phyloP scores from a whole-genome alignment of 169 alveolate genomes.

The Theileria parva region DNA sequence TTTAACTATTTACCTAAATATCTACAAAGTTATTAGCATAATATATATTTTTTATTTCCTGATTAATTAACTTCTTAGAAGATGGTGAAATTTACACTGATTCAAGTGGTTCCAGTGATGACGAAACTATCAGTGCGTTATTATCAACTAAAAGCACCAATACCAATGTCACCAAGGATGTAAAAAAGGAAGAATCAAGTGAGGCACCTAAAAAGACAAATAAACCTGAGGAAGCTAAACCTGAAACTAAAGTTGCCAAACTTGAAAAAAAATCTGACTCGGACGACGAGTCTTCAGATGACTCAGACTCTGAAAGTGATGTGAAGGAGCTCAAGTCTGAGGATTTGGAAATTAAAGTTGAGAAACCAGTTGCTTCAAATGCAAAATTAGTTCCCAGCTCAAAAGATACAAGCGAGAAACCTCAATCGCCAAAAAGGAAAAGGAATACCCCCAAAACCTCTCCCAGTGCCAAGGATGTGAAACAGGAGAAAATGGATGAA shows the following conservation, averaged over 20 bases:
- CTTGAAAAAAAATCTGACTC: slow-evolving; percentile 1
- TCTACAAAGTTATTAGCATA: not conserved
- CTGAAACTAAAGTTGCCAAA: not conserved
- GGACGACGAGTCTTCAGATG: slow-evolving; percentile 2
- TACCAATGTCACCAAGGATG: not conserved
- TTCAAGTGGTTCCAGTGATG: slow-evolving; percentile 28
- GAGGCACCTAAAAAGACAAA: not conserved
- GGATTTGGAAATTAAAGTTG: not conserved
- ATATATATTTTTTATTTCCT: not conserved
- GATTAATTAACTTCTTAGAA: slow-evolving; percentile 13
- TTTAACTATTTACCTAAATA: not conserved
- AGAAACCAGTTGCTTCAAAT: not conserved
- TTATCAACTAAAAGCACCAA: not conserved
- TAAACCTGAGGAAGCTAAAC: slow-evolving; percentile 8
- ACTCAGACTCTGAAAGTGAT: not conserved
- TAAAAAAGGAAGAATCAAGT: not conserved
- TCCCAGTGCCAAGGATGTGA: not conserved
- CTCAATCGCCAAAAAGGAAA: not conserved
- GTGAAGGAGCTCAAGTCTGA: not conserved
- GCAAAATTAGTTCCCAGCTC: not conserved
- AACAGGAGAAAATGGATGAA: not conserved
- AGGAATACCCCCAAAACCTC: not conserved
- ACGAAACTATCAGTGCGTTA: slow-evolving; percentile 29
- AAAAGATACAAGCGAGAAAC: not conserved
- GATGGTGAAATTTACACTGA: slow-evolving; percentile 34